A percentile compares a stretch with the other conserved stretches of the same genome.
These are phyloP conservation scores for Cryptococcus sp. DNA, from an alignment of 1,284 basidiomycete genomes.

Conservation along the genomic window DNA sequence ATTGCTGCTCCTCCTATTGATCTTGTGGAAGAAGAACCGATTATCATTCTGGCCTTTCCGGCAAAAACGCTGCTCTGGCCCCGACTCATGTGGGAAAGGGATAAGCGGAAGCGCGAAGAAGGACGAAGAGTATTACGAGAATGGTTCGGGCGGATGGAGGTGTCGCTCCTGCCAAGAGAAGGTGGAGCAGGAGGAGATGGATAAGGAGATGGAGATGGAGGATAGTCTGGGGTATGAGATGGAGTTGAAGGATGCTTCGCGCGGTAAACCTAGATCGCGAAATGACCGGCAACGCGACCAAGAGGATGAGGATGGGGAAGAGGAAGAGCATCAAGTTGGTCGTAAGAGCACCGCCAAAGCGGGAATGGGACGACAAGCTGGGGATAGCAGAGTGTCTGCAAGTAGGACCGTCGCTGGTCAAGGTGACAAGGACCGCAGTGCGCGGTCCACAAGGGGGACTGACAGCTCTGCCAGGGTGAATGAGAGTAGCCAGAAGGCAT, in stretches of 20 bases:
- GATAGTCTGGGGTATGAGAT: background rate
- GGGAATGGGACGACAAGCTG: no score
- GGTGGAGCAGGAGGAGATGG: slow-evolving; percentile 1
- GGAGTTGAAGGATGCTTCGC: background rate
- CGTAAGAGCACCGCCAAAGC: background rate
- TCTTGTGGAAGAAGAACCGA: slow-evolving; percentile 6
- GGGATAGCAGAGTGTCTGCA: no score
- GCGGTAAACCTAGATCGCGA: background rate
- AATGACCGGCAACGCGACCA: background rate
- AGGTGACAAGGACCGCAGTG: no score
- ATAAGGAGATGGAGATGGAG: background rate
- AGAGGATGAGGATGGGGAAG: background rate
- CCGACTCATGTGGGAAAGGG: slow-evolving; percentile 5
- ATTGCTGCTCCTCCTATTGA: slow-evolving; percentile 10
- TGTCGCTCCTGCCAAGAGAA: slow-evolving; percentile 15
- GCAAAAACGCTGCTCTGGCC: slow-evolving; percentile 13
- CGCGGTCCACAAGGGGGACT: no score
- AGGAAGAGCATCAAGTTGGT: background rate
- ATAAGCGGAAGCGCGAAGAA: slow-evolving; percentile 1
- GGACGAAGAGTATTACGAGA: slow-evolving; percentile 14
- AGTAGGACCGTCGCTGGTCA: no score
- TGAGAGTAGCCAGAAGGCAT: no score
- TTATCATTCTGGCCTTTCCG: slow-evolving; percentile 17
- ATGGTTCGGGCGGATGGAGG: slow-evolving; percentile 9
- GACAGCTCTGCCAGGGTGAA: no score